Evolutionary conservation across 768 basidiomycete genomes (phyloP), one percentile per base, ranked within the genome.

Genomic region (Phlebiopsis flavidoalba): DNA sequence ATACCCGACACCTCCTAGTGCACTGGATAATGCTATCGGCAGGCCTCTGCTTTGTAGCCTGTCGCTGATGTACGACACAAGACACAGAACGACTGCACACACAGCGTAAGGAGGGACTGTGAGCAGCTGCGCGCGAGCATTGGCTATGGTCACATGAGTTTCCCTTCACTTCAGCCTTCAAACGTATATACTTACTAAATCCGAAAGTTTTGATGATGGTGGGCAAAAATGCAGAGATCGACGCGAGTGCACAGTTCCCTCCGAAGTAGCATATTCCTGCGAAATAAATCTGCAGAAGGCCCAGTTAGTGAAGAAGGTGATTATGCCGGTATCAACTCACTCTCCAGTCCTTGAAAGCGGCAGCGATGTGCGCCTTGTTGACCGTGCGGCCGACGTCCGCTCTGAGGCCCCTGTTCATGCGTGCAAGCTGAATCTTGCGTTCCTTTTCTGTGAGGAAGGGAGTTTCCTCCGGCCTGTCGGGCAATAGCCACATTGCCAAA

Each of bases 101-200:
- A 87, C 84, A 1, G 84, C 86, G 67, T 93, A 93, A 3, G 92
- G 92, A 2, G 91, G 90, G 4, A 93, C 89, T 0, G 91, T 91
- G 54, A 91, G 78, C 1, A 93, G 68, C 65, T 93, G 89, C 0
- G 88, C 83, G 36, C 78, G 71, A 14, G 88, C 87, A 62, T 83
- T 80, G 33, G 81, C 89, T 89, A 7, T 31, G 54, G 50, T 35
- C 50, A 53, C 36, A 45, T 70, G 57, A 67, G 59, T 36, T 52
- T 48, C 11, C 35, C 17, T 51, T 5, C 57, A 43, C 10, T 26
- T 48, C 51, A n/a, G 26, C 26, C 8, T 10, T 17, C 17, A 54
- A 24, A 15, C 35, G 17, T 24, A 45, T 45, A 45, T 26, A 75
- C 88, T 51, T 59, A 90, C 89, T 82, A 64, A 80, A 85, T 36